Base-by-base conservation (phyloP, 2,329 filamentous ascomycete species). In the Trichophyton rubrum region DNA sequence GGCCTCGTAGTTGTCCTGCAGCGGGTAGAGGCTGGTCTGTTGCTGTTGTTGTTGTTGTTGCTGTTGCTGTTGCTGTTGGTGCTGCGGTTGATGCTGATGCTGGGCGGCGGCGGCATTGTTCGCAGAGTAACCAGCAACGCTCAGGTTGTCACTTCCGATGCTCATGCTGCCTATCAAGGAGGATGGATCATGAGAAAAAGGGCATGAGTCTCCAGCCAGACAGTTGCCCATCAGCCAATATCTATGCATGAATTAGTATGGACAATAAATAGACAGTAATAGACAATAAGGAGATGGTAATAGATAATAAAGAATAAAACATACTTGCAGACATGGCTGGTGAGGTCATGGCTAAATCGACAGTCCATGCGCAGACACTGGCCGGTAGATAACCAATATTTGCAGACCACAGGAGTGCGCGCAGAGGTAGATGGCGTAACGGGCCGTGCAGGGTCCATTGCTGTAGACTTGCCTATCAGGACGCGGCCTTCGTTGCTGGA, bases 161-260 rank as follows among this genome's bases (percentile, higher is more conserved):
- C 81, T 84, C 64, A 99, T 81, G 67, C 88, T 88, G 68, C 87
- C 90, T 75, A 96, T 85, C 13, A 96, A 81, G 66, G 90, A 84
- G 1, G 90, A 85, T 1, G 93, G 93, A 67, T 99, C 93, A 73
- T 99, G 93, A 13, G 92, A 97, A 77, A 99, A 99, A 62, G 96
- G 89, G 73, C 93, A 99, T 2, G 90, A 91, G 61, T 90, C 87
- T 40, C 93, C 92, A 20, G 93, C 93, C 38, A 99, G 81, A 71
- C 93, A 99, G 68, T 92, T 96, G 1, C 93, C 93, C 77, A 90
- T 90, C 59, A 99, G 82, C 89, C 91, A 99, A 72, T 97, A 97
- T 72, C 89, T 93, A 13, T 38, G 33, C 33, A 13, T 38, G 33
- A 68, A 51, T 64, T 62, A 56, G 59, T 60, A 64, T 73, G 24